Conservation (phyloP, 2,329 filamentous ascomycete genomes). For the Exophiala phaeomuriformis region DNA sequence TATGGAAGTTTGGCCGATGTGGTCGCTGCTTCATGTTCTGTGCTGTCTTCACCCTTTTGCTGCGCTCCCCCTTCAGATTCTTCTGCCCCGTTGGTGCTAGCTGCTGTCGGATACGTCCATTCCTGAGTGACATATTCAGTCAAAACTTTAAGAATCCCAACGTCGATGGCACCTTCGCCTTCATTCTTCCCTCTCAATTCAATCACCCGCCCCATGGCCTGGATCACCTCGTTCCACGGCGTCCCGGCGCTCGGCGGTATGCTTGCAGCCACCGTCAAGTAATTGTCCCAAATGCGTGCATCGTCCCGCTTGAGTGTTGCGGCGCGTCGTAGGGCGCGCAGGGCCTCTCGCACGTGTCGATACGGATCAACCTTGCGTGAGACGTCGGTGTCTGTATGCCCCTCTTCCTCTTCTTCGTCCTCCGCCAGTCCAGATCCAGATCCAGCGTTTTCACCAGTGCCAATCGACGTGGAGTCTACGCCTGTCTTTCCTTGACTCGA, state of each 20-base stretch:
- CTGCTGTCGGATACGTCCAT: slow-evolving; percentile 31
- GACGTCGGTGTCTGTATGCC: neutral
- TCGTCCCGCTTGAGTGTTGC: slow-evolving; percentile 76
- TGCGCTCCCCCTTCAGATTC: slow-evolving; percentile 1
- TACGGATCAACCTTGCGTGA: slow-evolving; percentile 43
- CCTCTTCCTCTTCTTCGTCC: slow-evolving; percentile 2
- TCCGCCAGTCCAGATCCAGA: neutral
- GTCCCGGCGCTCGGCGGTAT: slow-evolving; percentile 52
- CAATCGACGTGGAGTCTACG: slow-evolving; percentile 23
- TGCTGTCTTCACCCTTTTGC: neutral
- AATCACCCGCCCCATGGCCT: slow-evolving; percentile 67
- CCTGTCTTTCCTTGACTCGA: neutral
- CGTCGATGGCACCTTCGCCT: slow-evolving; percentile 72
- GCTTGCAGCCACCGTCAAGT: slow-evolving; percentile 76
- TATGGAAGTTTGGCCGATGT: slow-evolving; percentile 46
- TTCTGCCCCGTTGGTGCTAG: neutral
- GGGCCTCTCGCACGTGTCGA: slow-evolving; percentile 62
- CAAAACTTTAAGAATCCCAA: slow-evolving; percentile 62
- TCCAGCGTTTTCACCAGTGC: neutral
- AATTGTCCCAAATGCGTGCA: slow-evolving; percentile 94
- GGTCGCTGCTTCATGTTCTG: neutral
- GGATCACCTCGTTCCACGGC: slow-evolving; percentile 65
- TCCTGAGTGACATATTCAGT: slow-evolving; percentile 61
- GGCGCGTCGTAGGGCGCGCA: slow-evolving; percentile 80
- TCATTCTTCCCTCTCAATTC: slow-evolving; percentile 59